Base-by-base conservation (phyloP, 169 alveolate genomes). In the Eimeria praecox region DNA sequence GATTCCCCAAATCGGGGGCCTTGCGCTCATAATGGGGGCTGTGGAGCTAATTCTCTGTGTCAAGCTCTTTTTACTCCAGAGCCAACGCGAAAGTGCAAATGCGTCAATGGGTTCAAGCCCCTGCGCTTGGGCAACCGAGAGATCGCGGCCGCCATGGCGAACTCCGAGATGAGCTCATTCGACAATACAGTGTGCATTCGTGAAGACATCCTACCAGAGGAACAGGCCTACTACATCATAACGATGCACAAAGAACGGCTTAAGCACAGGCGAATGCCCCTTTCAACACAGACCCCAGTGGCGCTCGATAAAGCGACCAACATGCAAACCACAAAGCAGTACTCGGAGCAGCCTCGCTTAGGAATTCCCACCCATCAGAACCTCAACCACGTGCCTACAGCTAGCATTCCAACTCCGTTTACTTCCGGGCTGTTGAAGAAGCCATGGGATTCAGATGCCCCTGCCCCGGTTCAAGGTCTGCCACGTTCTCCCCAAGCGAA, bases 31-130 rank as follows among this genome's bases (percentile, higher is more conserved):
- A 95, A 95, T 40, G 95, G 95, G 22, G 90, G 92, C 64, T 90
- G 97, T 44, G 96, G 96, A 1, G 78, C 30, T 42, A 95, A 95
- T 52, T 77, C 95, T 3, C 90, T 95, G 66, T 95, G 95, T 69
- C 94, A 95, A 46, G 82, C 95, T 6, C 82, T 87, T 35, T 62
- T 87, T 40, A 87, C 93, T 22, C 82, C 93, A 62, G 83, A 87
- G 71, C 49, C 62, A 20, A 56, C 64, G 82, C 83, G 93, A 64
- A 87, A 56, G 27, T 87, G 93, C 64, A 87, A 40, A 27, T 87
- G 93, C 40, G 82, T 62, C 56, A 87, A 62, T 46, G 93, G 93
- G 49, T 87, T 87, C 93, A 87, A 87, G 93, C 82, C 93, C 64
- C 20, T 87, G 64, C 93, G 93, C 82, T 56, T 87, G 64, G 82